Evolutionary conservation across 2,329 filamentous ascomycete species (phyloP), one percentile per base, ranked within the genome.

Genomic region (Biscogniauxia mediterranea): DNA sequence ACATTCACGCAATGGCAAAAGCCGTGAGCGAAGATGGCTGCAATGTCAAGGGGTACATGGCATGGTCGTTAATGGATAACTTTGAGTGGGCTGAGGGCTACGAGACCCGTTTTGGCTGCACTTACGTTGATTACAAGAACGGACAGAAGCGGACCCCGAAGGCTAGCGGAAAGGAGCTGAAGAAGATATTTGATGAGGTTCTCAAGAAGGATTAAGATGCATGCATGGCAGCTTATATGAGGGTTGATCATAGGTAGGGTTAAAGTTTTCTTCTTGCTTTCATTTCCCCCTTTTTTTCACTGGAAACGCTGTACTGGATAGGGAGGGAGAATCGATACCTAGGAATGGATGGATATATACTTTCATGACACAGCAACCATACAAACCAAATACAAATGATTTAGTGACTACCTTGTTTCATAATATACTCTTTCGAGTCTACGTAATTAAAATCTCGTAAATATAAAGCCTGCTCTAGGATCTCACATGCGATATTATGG

Each of bases 71-170:
- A 66, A 85, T 96, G 84, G 92, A 96, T 77, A 94, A 94, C 80
- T 94, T 94, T 70, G 91, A 94, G 77, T 94, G 91, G 91, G 90
- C 92, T n/a, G 92, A 96, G 74, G 92, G 92, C 11, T 96, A 94
- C 72, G 88, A 91, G 78, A 95, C 91, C 52, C 84, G 92, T 50
- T 96, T 96, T 70, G 92, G 92, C 25, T 91, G 93, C 60, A 91
- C 89, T 6, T 95, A 84, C 73, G 91, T 96, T 57, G 91, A 96
- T 77, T 96, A 95, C 74, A 79, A 85, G 69, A 85, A 91, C 67
- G 88, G 86, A 23, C 92, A 96, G 81, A 91, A 89, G 80, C 82
- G 92, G 56, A 84, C 88, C 68, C 88, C 92, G 49, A 96, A 96
- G 84, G 92, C 93, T 84, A 95, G 91, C 74, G 92, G 90, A 20